Conservation (phyloP, 148 eudicot genomes). For the Hydrangea macrophylla region DNA sequence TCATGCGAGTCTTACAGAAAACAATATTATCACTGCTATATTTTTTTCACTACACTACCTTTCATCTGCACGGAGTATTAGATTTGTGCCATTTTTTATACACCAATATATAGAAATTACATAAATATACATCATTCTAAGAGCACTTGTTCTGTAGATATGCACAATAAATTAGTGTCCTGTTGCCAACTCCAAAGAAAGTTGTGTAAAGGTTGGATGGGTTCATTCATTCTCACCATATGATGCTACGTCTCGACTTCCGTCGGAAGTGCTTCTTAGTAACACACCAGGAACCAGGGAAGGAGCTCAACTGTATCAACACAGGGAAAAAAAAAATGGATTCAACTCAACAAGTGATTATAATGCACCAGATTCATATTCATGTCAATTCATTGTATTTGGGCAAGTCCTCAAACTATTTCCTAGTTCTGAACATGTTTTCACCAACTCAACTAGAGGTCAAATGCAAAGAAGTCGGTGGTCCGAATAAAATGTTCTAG, state of each 20-base stretch:
- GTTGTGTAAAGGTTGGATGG: neutral
- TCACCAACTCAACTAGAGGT: neutral
- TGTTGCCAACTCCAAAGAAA: no score
- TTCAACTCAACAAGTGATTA: neutral
- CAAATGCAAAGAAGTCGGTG: neutral
- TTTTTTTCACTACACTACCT: slow-evolving; percentile 5
- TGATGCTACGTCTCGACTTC: slow-evolving; percentile 41
- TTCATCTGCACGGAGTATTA: neutral
- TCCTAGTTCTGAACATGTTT: neutral
- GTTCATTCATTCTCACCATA: slow-evolving; percentile 57
- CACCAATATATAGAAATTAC: neutral
- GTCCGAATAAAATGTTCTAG: neutral
- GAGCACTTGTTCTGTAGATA: no score
- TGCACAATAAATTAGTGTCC: no score
- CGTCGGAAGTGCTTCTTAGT: slow-evolving; percentile 56
- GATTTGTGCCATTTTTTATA: neutral
- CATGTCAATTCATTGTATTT: neutral
- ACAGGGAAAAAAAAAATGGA: slow-evolving; percentile 5
- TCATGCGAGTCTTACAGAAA: slow-evolving; percentile 9
- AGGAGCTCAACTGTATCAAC: slow-evolving; percentile 70
- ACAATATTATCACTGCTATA: no score
- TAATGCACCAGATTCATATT: neutral
- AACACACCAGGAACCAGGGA: slow-evolving; percentile 70
- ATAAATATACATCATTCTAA: no score
- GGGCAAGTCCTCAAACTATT: neutral